Evolutionary conservation across 345 rosid species (phyloP).

Genomic region (Xanthoceras sorbifolium): DNA sequence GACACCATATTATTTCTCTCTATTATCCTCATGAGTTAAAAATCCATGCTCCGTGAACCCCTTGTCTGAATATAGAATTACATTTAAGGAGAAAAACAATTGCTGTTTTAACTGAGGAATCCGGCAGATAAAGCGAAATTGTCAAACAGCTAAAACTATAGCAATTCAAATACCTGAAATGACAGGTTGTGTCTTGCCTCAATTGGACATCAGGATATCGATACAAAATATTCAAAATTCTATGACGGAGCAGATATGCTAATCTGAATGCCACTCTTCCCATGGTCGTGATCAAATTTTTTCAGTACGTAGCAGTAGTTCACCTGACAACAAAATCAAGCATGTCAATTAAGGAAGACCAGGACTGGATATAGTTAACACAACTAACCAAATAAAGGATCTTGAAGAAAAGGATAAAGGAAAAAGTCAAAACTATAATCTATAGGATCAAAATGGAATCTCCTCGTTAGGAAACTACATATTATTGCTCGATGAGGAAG

Average conservation of each 20-base stretch:
- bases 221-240: slow-evolving; percentile 9
- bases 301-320: slow-evolving; percentile 71
- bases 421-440: background rate
- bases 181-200: slow-evolving; percentile 6
- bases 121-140: slow-evolving; percentile 8
- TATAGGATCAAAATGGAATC: background rate
- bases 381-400: background rate
- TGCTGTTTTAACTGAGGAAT: slow-evolving; percentile 10
- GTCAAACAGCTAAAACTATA: background rate
- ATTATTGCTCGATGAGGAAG: no score
- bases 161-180: slow-evolving; percentile 20
- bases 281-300: slow-evolving; percentile 57
- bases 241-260: slow-evolving; percentile 58
- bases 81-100: slow-evolving; percentile 12
- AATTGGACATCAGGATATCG: background rate
- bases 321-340: slow-evolving; percentile 43
- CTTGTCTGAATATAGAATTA: slow-evolving; percentile 5
- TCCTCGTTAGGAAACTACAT: background rate
- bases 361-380: background rate
- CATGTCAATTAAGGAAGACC: slow-evolving; percentile 22
- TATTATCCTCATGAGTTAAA: background rate
- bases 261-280: slow-evolving; percentile 55
- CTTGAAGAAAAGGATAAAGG: background rate
- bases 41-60: background rate
- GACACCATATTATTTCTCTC: slow-evolving; percentile 18